Percentiles rank a stretch among this genome's conserved stretches.
phyloP scores from a whole-genome alignment of 768 basidiomycete species.

The Daedaleopsis sinensis region DNA sequence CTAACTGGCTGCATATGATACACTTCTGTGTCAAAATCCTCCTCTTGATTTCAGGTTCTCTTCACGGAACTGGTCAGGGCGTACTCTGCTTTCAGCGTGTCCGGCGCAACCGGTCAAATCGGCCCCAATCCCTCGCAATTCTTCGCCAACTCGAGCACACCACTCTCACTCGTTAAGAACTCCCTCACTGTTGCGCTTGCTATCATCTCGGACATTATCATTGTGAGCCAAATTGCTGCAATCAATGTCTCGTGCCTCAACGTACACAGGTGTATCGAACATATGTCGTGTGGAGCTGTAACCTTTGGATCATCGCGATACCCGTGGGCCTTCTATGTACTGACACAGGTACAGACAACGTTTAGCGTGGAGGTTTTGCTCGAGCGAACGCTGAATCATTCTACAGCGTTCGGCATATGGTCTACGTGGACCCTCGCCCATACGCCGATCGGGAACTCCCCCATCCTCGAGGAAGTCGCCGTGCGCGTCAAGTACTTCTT shows the following conservation, averaged over 20 bases:
- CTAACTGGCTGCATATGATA: neutral
- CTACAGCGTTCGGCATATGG: slow-evolving; percentile 6
- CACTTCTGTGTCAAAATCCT: neutral
- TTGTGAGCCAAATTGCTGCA: slow-evolving; percentile 1
- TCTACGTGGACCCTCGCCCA: slow-evolving; percentile 8
- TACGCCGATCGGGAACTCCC: neutral
- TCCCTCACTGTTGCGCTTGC: slow-evolving; percentile 3
- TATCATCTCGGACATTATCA: slow-evolving; percentile 10
- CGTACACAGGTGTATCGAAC: slow-evolving; percentile 6
- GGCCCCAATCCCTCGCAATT: neutral
- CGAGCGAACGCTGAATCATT: neutral
- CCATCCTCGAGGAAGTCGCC: slow-evolving; percentile 3
- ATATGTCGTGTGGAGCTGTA: slow-evolving; percentile 3
- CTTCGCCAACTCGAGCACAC: slow-evolving; percentile 4
- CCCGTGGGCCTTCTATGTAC: neutral
- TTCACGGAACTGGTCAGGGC: neutral
- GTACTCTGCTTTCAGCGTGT: neutral
- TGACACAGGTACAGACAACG: neutral
- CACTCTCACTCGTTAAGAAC: slow-evolving; percentile 3
- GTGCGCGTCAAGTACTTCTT: slow-evolving; percentile 3
- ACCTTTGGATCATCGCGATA: neutral
- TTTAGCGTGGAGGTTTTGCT: no score
- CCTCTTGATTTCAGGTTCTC: neutral
- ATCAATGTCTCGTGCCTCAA: slow-evolving; percentile 7
- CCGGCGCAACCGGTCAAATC: neutral